phyloP scores from a whole-genome alignment of 2,329 filamentous ascomycete genomes.

The Cladophialophora psammophila region DNA sequence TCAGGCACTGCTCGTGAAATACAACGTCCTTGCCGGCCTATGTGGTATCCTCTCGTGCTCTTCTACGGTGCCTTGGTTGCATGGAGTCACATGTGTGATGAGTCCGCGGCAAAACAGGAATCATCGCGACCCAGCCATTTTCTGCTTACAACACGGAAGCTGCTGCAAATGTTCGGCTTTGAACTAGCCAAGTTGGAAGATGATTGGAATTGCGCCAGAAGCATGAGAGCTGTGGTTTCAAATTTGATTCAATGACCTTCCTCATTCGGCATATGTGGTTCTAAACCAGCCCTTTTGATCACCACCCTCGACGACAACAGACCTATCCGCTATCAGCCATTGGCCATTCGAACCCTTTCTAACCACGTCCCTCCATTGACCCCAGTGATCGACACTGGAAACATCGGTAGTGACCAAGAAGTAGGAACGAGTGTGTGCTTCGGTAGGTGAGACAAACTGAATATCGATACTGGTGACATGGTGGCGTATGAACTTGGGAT shows the following conservation, averaged over 20 bases:
- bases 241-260: neutral
- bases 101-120: neutral
- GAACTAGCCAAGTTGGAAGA: neutral
- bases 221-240: neutral
- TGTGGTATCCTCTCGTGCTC: constrained; percentile 23
- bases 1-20: too few species aligned
- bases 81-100: constrained; percentile 13
- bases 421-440: constrained; percentile 8
- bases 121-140: neutral
- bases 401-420: constrained; percentile 10
- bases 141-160: neutral
- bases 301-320: constrained; percentile 12
- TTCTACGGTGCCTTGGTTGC: constrained; percentile 22
- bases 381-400: constrained; percentile 22
- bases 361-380: constrained; percentile 21
- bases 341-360: constrained; percentile 1
- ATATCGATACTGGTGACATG: constrained; percentile 25
- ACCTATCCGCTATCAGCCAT: constrained; percentile 17
- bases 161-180: constrained; percentile 3
- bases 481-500: constrained; percentile 21
- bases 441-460: constrained; percentile 1
- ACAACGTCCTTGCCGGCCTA: neutral
- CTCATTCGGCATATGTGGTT: neutral
- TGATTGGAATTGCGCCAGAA: constrained; percentile 10
- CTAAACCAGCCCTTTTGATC: constrained; percentile 21